Conservation (phyloP, 2,329 filamentous ascomycete species). For the Alternaria brassicae region DNA sequence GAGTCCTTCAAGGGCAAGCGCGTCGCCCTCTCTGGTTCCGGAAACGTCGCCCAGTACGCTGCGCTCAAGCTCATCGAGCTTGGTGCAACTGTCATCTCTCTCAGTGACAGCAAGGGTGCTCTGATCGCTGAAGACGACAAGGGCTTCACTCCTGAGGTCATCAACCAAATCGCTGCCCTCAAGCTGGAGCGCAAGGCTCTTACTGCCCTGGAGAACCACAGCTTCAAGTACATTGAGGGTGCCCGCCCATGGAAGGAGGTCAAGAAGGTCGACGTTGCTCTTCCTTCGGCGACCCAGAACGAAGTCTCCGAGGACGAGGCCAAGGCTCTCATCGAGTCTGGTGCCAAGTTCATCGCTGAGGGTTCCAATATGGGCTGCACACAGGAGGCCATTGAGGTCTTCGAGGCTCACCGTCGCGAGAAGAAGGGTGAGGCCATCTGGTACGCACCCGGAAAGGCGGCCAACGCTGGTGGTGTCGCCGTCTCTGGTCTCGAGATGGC, state of each 20-base stretch:
- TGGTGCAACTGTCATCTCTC: constrained; percentile 87
- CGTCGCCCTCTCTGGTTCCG: constrained; percentile 94
- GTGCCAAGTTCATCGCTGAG: constrained; percentile 87
- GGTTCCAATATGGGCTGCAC: constrained; percentile 99
- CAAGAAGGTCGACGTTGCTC: constrained; percentile 86
- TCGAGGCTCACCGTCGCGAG: constrained; percentile 77
- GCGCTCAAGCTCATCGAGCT: constrained; percentile 97
- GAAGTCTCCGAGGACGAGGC: constrained; percentile 94
- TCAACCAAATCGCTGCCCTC: constrained; percentile 79
- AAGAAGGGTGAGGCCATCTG: constrained; percentile 79
- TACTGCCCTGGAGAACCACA: constrained; percentile 71
- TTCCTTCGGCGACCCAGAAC: constrained; percentile 96
- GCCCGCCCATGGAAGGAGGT: constrained; percentile 92
- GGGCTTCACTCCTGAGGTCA: constrained; percentile 79
- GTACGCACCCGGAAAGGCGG: constrained; percentile 95
- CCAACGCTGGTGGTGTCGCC: constrained; percentile 96
- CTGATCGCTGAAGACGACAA: constrained; percentile 75
- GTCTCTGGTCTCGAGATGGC: constrained; percentile 99
- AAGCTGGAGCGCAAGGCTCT: constrained; percentile 89
- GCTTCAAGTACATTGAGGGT: constrained; percentile 86
- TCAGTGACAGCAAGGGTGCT: constrained; percentile 89
- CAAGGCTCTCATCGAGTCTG: constrained; percentile 75
- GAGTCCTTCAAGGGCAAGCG: constrained; percentile 89
- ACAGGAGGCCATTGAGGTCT: constrained; percentile 90
- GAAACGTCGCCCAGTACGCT: constrained; percentile 97